Evolutionary conservation across 1,139 yeast genomes (phyloP), one percentile per base, ranked within the genome.

Genomic region (Yamadazyma pseudoaaseri): DNA sequence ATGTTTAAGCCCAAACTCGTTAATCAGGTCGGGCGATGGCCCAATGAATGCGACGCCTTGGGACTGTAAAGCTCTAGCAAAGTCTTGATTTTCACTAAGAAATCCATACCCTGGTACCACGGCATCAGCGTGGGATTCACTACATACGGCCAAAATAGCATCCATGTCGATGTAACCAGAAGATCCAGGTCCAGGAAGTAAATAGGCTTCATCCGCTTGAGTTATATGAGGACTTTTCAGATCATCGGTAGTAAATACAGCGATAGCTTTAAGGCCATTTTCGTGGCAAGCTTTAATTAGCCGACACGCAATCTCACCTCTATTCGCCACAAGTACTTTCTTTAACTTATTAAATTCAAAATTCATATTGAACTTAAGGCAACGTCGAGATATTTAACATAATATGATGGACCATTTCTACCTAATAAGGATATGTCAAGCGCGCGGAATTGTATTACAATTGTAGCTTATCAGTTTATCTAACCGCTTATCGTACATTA

Each of bases 21-120:
- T 26, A n/a, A 35, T 35, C 4, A 17, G 14, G 15, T 31, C 36
- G 7, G 38, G 30, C 3, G 33, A 28, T 24, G 38, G 38, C 8
- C 38, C 38, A 16, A 32, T 26, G 11, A 35, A 35, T 12, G 17
- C 10, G 9, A 35, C 29, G 2, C 33, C 35, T 11, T 26, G 23
- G 2, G 28, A 20, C 13, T 24, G 25, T 12, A 35, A 29, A 11
- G 6, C 14, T 3, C 4, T 6, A 15, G 38, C 38, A 26, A 35
- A 35, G 7, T 16, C 21, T 15, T 28, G 33, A 13, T 35, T 35
- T 20, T 35, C 38, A 30, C 35, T 30, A 6, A 36, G 23, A 25
- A 43, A 42, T 12, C 74, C 74, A 39, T 69, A 69, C 5, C 75
- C 75, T 1, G 75, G 75, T 36, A 68, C 62, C 20, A 68, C 65